Base-by-base conservation (phyloP, 768 basidiomycete genomes). In the Tylopilus vinaceipallidus region DNA sequence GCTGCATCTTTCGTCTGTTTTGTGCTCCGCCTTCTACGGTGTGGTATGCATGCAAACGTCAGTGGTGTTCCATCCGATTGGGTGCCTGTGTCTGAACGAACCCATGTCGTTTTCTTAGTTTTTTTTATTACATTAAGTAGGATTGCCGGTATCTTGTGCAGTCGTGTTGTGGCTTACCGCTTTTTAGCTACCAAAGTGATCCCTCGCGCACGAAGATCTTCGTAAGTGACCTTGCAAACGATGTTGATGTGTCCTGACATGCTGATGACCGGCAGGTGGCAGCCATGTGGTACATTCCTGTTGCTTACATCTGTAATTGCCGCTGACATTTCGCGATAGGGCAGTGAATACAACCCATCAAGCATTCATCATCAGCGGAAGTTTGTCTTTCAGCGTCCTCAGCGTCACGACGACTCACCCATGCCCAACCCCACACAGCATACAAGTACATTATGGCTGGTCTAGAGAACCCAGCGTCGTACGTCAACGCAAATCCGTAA, bases 61-160 rank as follows among this genome's bases (percentile, higher is more conserved):
- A 41, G 52, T 41, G 3, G 13, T 2, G 27, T 17, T 35, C 9
- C 23, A 3, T 17, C 8, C 3, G 14, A 29, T 10, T 26, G 10
- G 16, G 7, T 14, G n/a, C 6, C 20, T 34, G 10, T 16, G 17
- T 13, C 11, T 37, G 12, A 42, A 27, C 23, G 7, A 29, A 22
- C 22, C 16, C 5, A 20, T 27, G 3, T 26, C 8, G 27, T 7
- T 17, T 20, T 9, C 4, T 3, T 20, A 53, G 48, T 29, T 53
- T 50, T 20, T 50, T 53, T 11, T 53, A 50, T 36, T 50, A 40
- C 5, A 22, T 50, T 17, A 48, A 53, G 52, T 53, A 29, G 11
- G 33, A 12, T 29, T 14, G 6, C 29, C 16, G 39, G 3, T 20
- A 33, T 27, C 11, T 1, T 17, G 20, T 1, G 3, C 32, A 17